Evolutionary conservation across 257 asterid species (phyloP), one percentile per base, ranked within the genome.

Genomic region (Solanum rostratum): DNA sequence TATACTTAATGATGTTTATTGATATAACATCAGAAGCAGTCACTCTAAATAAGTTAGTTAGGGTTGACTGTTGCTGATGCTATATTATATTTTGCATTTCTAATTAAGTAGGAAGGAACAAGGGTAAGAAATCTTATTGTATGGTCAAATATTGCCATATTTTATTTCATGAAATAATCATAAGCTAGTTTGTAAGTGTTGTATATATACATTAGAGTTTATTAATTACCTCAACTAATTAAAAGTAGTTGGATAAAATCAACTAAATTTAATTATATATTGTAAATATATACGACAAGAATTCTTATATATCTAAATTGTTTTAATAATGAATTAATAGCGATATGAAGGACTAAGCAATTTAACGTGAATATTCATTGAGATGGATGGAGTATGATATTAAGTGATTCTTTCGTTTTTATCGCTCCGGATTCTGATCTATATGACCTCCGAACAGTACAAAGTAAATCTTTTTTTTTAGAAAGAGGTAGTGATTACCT

Each of bases 1-100:
- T 37, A 68, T 37, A 6, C 10, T 10, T 18, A 63, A 60, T 69
- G 62, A 20, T 43, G 27, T 78, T 49, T 27, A 52, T 46, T 50
- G 57, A 73, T 87, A 84, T 54, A 78, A 88, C 89, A 90, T 88
- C 88, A 86, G 71, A 63, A 73, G 85, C 88, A 88, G 86, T 88
- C 90, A 86, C 78, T 90, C 90, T 66, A 30, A 29, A 83, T 54
- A 71, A 43, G 30, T 43, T 27, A 50, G 60, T 29, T 52, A 54
- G 54, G 86, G 52, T 20, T 88, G 88, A 88, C 88, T 90, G 85
- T 84, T 85, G 79, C 20, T 88, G 88, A 88, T 86, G 90, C 86
- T 85, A 84, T 76, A 71, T 69, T 20, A 76, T 81, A 84, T 83
- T 82, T 69, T n/a, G 83, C 81, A 85, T 86, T 80, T 82, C 33